Base-by-base conservation (phyloP, 148 eudicot genomes). In the Rhododendron ovatum region DNA sequence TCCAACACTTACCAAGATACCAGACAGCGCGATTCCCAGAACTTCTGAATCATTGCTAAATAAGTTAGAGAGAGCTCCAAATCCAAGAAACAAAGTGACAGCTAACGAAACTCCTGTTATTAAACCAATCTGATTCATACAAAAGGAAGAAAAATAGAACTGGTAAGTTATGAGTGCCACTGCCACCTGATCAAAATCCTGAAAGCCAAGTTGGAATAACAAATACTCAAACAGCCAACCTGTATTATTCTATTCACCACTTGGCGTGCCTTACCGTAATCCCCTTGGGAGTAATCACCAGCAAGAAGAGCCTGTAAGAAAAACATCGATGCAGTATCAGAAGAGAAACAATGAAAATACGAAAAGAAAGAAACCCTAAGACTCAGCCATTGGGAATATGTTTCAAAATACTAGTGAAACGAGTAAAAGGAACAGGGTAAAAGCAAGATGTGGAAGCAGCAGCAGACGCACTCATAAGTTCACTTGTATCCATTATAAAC, bases 231-330 rank as follows among this genome's bases (percentile, higher is more conserved):
- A 51, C 14, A 78, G 75, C 87, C 85, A 86, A 96, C 99, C 98
- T 93, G 96, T 73, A 96, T 80, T 80, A 96, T 94, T 91, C 89
- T 93, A 87, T 94, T 92, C 76, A 93, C 88, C 85, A 96, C 95
- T 88, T 92, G 85, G 65, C 94, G 94, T 80, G 98, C 96, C 88
- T 92, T 90, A 61, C 84, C 88, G 86, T 94, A 96, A 77, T 95
- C 91, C 78, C 94, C 94, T 89, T 90, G 91, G 30, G 98, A 93
- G 88, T 93, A 95, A 53, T 78, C 91, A 89, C 93, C 90, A 51
- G 99, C 99, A 85, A 96, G 96, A 89, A 96, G 90, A 85, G 99
- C 92, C 99, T 96, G 91, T 80, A 24, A 69, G 87, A 69, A 71
- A 81, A 75, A 73, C 28, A 74, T 24, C 22, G 76, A 17, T 30